These are phyloP conservation scores for Geotrichum reessii DNA, from an alignment of 1,139 yeast genomes.

Conservation along the genomic window DNA sequence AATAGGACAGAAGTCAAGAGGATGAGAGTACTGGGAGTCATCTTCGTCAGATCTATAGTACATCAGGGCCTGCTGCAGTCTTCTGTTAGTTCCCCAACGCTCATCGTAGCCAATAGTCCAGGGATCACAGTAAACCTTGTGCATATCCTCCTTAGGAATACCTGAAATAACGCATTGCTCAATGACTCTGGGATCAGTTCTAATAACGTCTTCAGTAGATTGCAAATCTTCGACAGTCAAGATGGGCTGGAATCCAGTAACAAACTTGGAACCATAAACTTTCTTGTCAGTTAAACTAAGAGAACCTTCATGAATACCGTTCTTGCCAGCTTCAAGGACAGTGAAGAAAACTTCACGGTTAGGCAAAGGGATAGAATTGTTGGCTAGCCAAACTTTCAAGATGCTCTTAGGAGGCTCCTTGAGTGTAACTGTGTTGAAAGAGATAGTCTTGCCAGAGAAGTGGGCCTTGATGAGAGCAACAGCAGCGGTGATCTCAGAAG, in stretches of 20 bases:
- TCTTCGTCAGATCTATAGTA: conserved; percentile 73
- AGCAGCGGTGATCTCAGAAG: conserved; percentile 48
- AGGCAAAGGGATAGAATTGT: conserved; percentile 41
- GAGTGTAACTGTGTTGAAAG: conserved; percentile 64
- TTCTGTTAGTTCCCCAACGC: conserved; percentile 70
- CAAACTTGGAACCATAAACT: conserved; percentile 45
- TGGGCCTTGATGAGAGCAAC: conserved; percentile 42
- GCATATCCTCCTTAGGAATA: conserved; percentile 58
- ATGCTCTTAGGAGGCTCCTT: conserved; percentile 64
- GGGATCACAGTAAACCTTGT: conserved; percentile 73
- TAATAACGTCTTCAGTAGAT: conserved; percentile 56
- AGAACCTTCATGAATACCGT: conserved; percentile 65
- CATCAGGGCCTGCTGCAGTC: conserved; percentile 77
- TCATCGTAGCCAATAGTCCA: conserved; percentile 86
- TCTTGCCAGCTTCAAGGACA: conserved; percentile 50
- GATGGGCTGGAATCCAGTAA: conserved; percentile 66
- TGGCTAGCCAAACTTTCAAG: conserved; percentile 60
- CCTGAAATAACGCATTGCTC: conserved; percentile 70
- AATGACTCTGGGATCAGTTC: conserved; percentile 63
- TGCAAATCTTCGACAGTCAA: conserved; percentile 65
- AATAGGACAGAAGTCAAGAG: conserved; percentile 77
- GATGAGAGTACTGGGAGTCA: conserved; percentile 78
- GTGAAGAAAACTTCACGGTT: conserved; percentile 65
- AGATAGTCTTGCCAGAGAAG: conserved; percentile 42
- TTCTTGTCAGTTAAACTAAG: conserved; percentile 50